Percentiles rank a stretch among this genome's conserved stretches.
Conservation (phyloP, 331 rosid genomes). For the Malus hybrid region DNA sequence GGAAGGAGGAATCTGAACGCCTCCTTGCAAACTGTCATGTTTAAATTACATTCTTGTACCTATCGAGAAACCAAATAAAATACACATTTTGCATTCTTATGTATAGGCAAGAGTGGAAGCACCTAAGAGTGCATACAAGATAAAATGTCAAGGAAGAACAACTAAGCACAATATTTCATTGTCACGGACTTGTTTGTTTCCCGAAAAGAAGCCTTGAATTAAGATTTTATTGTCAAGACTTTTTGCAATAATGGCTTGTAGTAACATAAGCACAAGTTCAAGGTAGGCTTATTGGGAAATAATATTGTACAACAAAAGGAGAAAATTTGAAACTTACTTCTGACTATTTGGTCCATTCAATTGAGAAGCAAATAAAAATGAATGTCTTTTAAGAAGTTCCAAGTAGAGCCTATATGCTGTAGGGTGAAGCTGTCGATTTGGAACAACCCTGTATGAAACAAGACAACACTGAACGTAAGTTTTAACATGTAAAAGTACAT, state of each 20-base stretch:
- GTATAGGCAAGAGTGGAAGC: neutral
- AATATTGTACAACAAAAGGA: neutral
- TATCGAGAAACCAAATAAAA: neutral
- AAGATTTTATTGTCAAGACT: neutral
- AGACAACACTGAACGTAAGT: neutral
- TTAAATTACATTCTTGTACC: neutral
- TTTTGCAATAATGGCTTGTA: neutral
- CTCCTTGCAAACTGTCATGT: neutral
- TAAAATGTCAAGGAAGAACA: neutral
- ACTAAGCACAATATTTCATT: neutral
- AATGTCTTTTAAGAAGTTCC: slow-evolving; percentile 64
- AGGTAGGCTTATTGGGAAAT: neutral
- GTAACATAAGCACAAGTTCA: neutral
- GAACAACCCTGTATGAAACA: slow-evolving; percentile 44
- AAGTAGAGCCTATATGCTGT: slow-evolving; percentile 68
- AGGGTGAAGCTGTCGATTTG: slow-evolving; percentile 63
- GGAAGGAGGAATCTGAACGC: too few species aligned
- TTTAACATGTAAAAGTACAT: neutral
- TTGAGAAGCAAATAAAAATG: slow-evolving; percentile 39
- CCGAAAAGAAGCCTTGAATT: neutral
- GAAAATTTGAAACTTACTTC: slow-evolving; percentile 37
- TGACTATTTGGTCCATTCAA: slow-evolving; percentile 37
- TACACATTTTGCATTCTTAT: neutral
- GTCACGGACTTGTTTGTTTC: neutral
- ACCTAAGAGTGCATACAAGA: neutral